Base-by-base conservation (phyloP, 148 eudicot species). In the Diospyros kaki region DNA sequence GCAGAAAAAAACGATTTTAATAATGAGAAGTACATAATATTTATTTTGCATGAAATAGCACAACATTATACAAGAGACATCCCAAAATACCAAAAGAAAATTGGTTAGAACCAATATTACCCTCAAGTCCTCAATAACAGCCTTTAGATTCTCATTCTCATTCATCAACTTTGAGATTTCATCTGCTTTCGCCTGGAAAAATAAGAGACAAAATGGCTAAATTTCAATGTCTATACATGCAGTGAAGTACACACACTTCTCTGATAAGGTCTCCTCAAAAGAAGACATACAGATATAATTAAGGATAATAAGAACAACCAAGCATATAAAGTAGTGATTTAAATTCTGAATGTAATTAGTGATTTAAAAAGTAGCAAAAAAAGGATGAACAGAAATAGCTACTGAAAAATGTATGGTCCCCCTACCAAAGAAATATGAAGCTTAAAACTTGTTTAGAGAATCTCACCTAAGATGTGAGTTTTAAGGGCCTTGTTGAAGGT, bases 91-190 rank as follows among this genome's bases (percentile, higher is more conserved):
- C 14, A 18, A 46, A 5, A 63, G 48, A 63, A 17, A 40, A 28
- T 41, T 63, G 38, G 58, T 40, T 51, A 39, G 14, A 48, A 82
- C 74, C 66, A 42, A 39, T n/a, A 70, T 75, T 79, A 90, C 97
- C 88, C 83, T 87, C 64, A 88, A 65, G 73, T 92, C 97, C 59
- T 90, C 97, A 74, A 87, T 73, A 15, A 83, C 83, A 63, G 86
- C 73, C 83, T 95, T 92, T 63, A 92, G 81, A 68, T 87, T 94
- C 83, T 92, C 98, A 73, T 95, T 95, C 80, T 92, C 98, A 78
- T 87, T 83, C 97, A 92, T 90, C 83, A 95, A 79, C 83, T 81
- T 90, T 62, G 97, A 96, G 68, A 95, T 90, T 79, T 92, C 97
- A 85, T 95, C 98, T 64, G 98, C 98, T 84, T 95, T 95, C 74